Percentiles rank a stretch among this genome's conserved stretches.
Evolutionary conservation across 73 alveolate species (phyloP).

Genomic region (Paramecium tetraurelia): DNA sequence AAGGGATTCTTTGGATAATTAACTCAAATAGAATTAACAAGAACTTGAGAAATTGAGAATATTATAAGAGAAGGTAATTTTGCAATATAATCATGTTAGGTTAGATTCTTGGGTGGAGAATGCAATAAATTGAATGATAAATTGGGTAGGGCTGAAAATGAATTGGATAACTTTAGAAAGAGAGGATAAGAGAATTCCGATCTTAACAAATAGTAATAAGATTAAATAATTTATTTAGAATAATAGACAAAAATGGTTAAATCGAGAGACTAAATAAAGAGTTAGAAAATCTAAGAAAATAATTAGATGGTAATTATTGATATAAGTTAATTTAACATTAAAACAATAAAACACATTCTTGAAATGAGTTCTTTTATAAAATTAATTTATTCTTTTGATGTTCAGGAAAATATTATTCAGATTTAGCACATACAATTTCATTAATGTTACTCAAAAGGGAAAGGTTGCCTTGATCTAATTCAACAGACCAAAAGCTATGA

Average conservation of each 20-base stretch:
- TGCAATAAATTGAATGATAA: background rate
- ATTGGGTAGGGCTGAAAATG: background rate
- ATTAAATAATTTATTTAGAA: background rate
- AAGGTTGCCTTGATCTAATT: constrained; percentile 85
- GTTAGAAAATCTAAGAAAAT: background rate
- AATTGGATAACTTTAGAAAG: constrained; percentile 9
- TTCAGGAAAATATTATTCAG: background rate
- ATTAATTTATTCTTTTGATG: background rate
- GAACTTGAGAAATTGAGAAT: background rate
- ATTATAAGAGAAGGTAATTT: background rate
- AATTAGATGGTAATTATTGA: background rate
- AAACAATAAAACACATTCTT: background rate
- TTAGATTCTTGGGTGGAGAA: constrained; percentile 6
- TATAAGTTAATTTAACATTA: background rate
- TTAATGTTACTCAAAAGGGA: background rate
- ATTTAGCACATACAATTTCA: background rate
- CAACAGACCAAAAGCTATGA: constrained; percentile 90
- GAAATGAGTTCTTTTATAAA: background rate
- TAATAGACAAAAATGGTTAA: background rate
- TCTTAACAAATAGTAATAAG: background rate
- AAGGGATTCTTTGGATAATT: background rate
- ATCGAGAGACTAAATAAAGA: background rate
- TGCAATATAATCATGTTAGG: background rate
- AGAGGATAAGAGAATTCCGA: constrained; percentile 32
- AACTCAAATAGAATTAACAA: background rate